A percentile compares a stretch with the other conserved stretches of the same genome.
Evolutionary conservation across 176 grass and related monocot species (phyloP).

Genomic region (Thinopyrum elongatum): DNA sequence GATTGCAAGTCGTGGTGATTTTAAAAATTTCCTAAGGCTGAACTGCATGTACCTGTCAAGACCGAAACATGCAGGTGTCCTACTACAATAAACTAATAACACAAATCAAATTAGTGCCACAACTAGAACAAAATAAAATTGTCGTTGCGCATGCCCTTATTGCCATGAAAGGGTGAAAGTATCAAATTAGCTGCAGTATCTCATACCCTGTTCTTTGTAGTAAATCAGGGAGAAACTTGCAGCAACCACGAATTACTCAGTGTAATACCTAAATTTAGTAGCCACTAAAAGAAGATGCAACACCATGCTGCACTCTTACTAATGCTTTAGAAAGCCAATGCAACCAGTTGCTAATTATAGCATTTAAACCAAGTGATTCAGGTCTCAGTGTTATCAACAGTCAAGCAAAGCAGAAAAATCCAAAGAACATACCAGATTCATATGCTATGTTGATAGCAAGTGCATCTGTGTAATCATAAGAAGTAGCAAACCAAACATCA

Average conservation of each 20-base stretch:
- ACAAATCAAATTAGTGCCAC: neutral
- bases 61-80: neutral
- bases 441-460: neutral
- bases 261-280: neutral
- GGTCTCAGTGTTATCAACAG: neutral
- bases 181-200: neutral
- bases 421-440: neutral
- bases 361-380: neutral
- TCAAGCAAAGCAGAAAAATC: slow-evolving; percentile 14
- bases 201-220: neutral
- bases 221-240: neutral
- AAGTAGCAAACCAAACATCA: slow-evolving; percentile 13
- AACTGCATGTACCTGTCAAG: neutral
- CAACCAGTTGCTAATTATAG: neutral
- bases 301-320: neutral
- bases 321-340: neutral
- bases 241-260: neutral
- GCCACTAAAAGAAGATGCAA: slow-evolving; percentile 21
- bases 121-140: slow-evolving; percentile 11
- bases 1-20: too few species aligned
- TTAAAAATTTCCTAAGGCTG: neutral
- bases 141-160: neutral
- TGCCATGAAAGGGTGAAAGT: neutral
- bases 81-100: neutral
- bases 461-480: slow-evolving; percentile 3